Conservation (phyloP, 169 alveolate genomes). For the Plasmodium fragile region DNA sequence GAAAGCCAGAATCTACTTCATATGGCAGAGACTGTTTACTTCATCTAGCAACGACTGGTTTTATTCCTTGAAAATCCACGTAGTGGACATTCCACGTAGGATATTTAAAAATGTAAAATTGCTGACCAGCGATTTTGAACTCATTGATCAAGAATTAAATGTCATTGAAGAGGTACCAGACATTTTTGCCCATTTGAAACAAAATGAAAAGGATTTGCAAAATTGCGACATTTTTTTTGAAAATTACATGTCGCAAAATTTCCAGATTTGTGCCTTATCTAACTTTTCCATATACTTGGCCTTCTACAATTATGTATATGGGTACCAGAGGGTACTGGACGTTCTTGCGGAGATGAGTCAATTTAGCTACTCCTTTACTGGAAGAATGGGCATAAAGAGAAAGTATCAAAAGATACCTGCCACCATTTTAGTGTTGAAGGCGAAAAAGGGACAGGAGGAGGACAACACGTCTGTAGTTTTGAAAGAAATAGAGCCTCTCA, state of each 20-base stretch:
- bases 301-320: slow-evolving; percentile 77
- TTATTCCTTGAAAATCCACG: slow-evolving; percentile 38
- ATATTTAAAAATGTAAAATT: slow-evolving; percentile 63
- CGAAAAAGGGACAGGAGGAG: slow-evolving; percentile 46
- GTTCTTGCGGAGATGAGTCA: slow-evolving; percentile 70
- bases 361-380: slow-evolving; percentile 82
- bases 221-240: slow-evolving; percentile 38
- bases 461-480: slow-evolving; percentile 50
- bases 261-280: slow-evolving; percentile 77
- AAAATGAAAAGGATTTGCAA: slow-evolving; percentile 15
- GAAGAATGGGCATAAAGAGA: slow-evolving; percentile 84
- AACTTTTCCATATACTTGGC: slow-evolving; percentile 80
- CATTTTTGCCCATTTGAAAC: slow-evolving; percentile 3
- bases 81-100: slow-evolving; percentile 35
- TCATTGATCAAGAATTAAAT: slow-evolving; percentile 40
- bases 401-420: slow-evolving; percentile 79
- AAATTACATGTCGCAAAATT: slow-evolving; percentile 56
- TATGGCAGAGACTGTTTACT: slow-evolving; percentile 75
- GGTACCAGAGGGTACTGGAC: slow-evolving; percentile 51
- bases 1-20: slow-evolving; percentile 67
- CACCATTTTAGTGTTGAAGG: slow-evolving; percentile 80
- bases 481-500: slow-evolving; percentile 60
- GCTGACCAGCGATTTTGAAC: slow-evolving; percentile 30
- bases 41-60: slow-evolving; percentile 12
- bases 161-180: slow-evolving; percentile 5